Evolutionary conservation across 768 basidiomycete genomes (phyloP), one percentile per base, ranked within the genome.

Genomic region (Mrakia frigida): DNA sequence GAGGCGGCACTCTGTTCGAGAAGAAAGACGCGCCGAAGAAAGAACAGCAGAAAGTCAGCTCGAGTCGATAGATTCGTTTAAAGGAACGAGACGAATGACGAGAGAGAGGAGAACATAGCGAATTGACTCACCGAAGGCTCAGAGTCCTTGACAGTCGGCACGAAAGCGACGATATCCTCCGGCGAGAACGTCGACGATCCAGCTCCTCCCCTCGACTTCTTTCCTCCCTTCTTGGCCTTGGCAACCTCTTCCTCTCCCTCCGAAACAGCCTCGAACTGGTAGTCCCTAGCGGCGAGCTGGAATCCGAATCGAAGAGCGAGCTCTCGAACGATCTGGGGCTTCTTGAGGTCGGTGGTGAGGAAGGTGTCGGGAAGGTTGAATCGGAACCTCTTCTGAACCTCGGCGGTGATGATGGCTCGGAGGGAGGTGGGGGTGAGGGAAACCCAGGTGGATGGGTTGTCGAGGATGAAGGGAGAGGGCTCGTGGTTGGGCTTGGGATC

Each of bases 251-350:
- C 74, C 39, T 41, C 78, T 35, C 70, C 31, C 14, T 31, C 60
- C 16, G 41, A 35, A n/a, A 33, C 43, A 16, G 79, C 53, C 35
- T 77, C 81, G 76, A 84, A 84, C 50, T 79, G 31, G 81, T 85
- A 86, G 41, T 83, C 79, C 69, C 82, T 80, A 72, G 84, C 82
- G 35, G 79, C 79, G 63, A 86, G 81, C 80, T 86, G 85, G 79
- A 84, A 82, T 5, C 83, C 85, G 63, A 82, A 75, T 63, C 84
- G 79, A 23, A 81, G 79, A 37, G 83, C 83, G 33, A 86, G 78
- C 76, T 86, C 85, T n/a, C 85, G 80, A n/a, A 84, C 79, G 23
- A 85, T 71, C 79, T 85, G 84, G 23, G 69, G 70, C 80, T 82
- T 83, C 73, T 81, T 80, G 70, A 85, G 46, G 28, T 78, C 77